A percentile compares a stretch with the other conserved stretches of the same genome.
Conservation (phyloP, 768 basidiomycete genomes). For the Boletus patriciae region DNA sequence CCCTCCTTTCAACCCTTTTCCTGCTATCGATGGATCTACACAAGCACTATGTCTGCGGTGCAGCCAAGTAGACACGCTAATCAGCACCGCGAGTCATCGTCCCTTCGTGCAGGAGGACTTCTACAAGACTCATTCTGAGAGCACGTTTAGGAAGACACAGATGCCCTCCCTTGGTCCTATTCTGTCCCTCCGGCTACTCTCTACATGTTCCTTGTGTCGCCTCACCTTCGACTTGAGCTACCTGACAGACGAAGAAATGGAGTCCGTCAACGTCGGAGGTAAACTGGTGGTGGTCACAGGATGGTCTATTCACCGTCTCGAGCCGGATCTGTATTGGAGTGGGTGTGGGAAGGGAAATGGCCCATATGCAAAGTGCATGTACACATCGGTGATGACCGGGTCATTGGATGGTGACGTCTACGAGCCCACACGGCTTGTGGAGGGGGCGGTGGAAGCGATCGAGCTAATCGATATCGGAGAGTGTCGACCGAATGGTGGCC, state of each 20-base stretch:
- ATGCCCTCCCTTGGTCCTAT: slow-evolving; percentile 6
- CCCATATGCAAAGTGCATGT: slow-evolving; percentile 9
- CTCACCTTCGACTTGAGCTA: slow-evolving; percentile 11
- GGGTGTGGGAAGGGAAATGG: neutral
- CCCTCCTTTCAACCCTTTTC: neutral
- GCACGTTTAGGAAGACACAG: neutral
- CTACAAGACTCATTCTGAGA: neutral
- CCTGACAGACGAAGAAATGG: slow-evolving; percentile 3
- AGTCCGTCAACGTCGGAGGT: neutral
- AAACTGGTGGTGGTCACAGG: neutral
- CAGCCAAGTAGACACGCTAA: neutral
- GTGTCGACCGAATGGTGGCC: neutral
- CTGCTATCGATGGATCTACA: neutral
- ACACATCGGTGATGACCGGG: neutral
- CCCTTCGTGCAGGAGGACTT: slow-evolving; percentile 3
- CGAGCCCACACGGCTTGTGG: neutral
- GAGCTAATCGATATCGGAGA: neutral
- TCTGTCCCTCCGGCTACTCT: slow-evolving; percentile 2
- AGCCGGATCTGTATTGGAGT: neutral
- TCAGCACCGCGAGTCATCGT: neutral
- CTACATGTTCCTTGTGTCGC: slow-evolving; percentile 12
- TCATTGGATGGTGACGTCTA: neutral
- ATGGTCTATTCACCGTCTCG: slow-evolving; percentile 1
- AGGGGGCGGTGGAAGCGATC: slow-evolving; percentile 5
- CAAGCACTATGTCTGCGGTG: slow-evolving; percentile 4